phyloP scores from a whole-genome alignment of 192 early-diverging fungal species.

The Umbelopsis sp. region DNA sequence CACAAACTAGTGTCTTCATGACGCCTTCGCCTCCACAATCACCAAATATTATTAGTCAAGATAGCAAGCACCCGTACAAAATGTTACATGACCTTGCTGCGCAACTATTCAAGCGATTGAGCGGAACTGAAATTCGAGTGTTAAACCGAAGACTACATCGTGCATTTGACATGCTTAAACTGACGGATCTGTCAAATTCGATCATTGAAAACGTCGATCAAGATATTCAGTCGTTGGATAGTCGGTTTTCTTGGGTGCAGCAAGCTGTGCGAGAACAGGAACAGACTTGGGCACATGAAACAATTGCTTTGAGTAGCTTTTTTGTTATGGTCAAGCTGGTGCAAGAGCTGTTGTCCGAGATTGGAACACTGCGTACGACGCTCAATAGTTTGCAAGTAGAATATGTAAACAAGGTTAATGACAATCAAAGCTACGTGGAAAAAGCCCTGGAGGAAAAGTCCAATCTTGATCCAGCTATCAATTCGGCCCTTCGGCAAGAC shows the following conservation, averaged over 20 bases:
- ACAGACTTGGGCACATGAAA: not conserved
- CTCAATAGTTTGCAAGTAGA: slow-evolving; percentile 63
- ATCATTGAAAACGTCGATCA: slow-evolving; percentile 59
- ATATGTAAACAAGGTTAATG: slow-evolving; percentile 61
- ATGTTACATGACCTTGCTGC: slow-evolving; percentile 40
- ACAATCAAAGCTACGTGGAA: slow-evolving; percentile 52
- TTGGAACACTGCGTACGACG: slow-evolving; percentile 54
- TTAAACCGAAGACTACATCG: slow-evolving; percentile 51
- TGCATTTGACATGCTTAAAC: slow-evolving; percentile 60
- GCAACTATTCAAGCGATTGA: slow-evolving; percentile 47
- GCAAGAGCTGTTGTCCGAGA: slow-evolving; percentile 52
- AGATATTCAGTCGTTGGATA: slow-evolving; percentile 49
- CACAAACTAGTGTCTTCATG: slow-evolving; percentile 3
- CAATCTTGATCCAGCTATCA: not conserved
- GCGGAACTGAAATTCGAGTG: slow-evolving; percentile 53
- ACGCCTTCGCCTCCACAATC: slow-evolving; percentile 12
- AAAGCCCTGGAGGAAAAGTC: slow-evolving; percentile 34
- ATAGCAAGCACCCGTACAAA: slow-evolving; percentile 40
- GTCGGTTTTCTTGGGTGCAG: slow-evolving; percentile 55
- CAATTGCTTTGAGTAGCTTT: slow-evolving; percentile 28
- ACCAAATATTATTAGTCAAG: not conserved
- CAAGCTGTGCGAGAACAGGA: slow-evolving; percentile 33
- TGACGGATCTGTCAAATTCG: slow-evolving; percentile 59
- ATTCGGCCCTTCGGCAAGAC: not conserved
- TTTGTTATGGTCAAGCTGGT: slow-evolving; percentile 47